Evolutionary conservation across 148 eudicot species (phyloP), one percentile per base, ranked within the genome.

Genomic region (Polygonum maritimum): DNA sequence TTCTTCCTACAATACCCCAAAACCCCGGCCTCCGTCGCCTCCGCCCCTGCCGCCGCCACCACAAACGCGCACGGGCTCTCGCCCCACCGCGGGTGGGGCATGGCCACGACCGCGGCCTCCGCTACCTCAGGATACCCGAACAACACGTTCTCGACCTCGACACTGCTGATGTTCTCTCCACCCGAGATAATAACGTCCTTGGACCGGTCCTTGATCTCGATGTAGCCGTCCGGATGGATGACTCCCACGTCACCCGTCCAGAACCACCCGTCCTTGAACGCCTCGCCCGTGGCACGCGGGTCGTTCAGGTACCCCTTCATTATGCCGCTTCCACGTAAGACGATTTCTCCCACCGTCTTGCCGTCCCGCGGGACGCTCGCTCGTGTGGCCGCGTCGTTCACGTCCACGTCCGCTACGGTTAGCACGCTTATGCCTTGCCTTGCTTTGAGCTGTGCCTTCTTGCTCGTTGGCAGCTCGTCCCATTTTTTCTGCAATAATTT

Each of bases 131-230:
- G 88, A 67, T 89, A 92, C 1, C 81, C 48, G 69, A 79, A 85
- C 0, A 94, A 72, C 19, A 83, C 88, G 0, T 52, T 60, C 77
- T 94, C 97, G 19, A 94, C 83, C 69, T 91, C 98, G 3, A 89
- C 87, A 45, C 98, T 94, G 78, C 98, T 91, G 10, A 94, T 90
- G 47, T 94, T 94, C 76, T 94, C 98, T 0, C 98, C 98, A 0
- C 98, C 94, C 0, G 98, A 94, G 13, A 93, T 93, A 5, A 93
- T 93, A 57, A 93, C 89, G 71, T 93, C 98, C 73, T 93, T 93
- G 0, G 85, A 79, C 74, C 98, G 57, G 75, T 91, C 97, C 81
- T 91, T 93, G 38, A 93, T 87, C 70, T 93, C 94, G 0, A 91
- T 15, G 69, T 93, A 89, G 7, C 98, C 98, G 41, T 93, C 97